Evolutionary conservation across 257 asterid species (phyloP), one percentile per base, ranked within the genome.

Genomic region (Verbascum thapsus): DNA sequence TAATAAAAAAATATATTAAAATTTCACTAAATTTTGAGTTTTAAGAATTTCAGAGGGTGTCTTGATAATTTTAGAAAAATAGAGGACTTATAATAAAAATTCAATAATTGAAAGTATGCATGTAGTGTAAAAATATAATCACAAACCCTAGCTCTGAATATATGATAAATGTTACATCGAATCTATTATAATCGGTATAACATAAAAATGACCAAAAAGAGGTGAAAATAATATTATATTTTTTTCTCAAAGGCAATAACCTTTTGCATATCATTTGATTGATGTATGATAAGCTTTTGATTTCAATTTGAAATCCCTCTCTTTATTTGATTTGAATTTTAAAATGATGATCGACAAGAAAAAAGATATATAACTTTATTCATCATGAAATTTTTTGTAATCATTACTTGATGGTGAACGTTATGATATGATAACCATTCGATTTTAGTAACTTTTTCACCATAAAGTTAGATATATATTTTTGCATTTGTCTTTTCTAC

Each of bases 241-340:
- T 48, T 61, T 26, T 58, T 71, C 61, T 63, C 59, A 77, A 81
- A 75, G 84, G 80, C 37, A 8, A 64, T 73, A 30, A 75, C 58
- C 84, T 75, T 77, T 80, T 60, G 61, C 66, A 40, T 42, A 60
- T 69, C 68, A 76, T 73, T n/a, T 76, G 82, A 74, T 76, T 73
- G 75, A 69, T 66, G 67, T 67, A 65, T 66, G 61, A 74, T 40
- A 26, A 26, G 7, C 44, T 47, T 51, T 37, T 53, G 22, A 17
- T 39, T 47, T 56, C 62, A 41, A 68, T 51, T 67, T 58, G 23
- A 16, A 45, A 51, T 49, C 63, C 58, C 56, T 42, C 63, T 8
- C 49, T 40, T 63, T 58, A 13, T 34, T 62, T 61, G 35, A 39
- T 75, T 78, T 81, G 61, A 78, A 81, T 60, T 78, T 78, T 63